A percentile compares a stretch with the other conserved stretches of the same genome.
phyloP scores from a whole-genome alignment of 2,329 filamentous ascomycete species.

The Grosmannia huntii region DNA sequence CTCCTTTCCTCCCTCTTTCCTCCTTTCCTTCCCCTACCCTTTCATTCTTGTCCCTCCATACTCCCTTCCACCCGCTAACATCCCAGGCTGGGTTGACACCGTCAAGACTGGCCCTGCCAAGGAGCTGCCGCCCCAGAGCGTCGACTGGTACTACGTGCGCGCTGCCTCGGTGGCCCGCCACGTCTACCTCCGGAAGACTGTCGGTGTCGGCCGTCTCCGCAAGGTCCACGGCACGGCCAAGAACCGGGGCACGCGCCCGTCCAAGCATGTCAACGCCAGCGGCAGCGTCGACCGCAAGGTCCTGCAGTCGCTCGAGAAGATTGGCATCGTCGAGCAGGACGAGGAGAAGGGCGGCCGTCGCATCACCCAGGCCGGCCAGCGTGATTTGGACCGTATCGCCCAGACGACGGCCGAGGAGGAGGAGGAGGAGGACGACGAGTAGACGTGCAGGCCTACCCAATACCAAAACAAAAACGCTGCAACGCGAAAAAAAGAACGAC shows the following conservation, averaged over 20 bases:
- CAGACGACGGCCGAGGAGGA: constrained; percentile 66
- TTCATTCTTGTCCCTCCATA: constrained; percentile 2
- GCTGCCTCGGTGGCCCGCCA: constrained; percentile 92
- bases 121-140: constrained; percentile 95
- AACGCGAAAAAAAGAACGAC: background rate
- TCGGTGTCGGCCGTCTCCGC: constrained; percentile 90
- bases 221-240: constrained; percentile 87
- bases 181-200: constrained; percentile 98
- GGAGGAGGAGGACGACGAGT: constrained; percentile 49
- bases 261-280: constrained; percentile 89
- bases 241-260: constrained; percentile 89
- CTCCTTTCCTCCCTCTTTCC: no score
- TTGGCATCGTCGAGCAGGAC: constrained; percentile 92
- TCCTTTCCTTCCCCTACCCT: no score
- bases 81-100: constrained; percentile 89
- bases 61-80: constrained; percentile 10
- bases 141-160: constrained; percentile 92
- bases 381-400: constrained; percentile 95
- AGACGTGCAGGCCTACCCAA: background rate
- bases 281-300: constrained; percentile 96
- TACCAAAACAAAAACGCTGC: background rate
- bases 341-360: constrained; percentile 97
- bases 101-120: constrained; percentile 96
- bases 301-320: constrained; percentile 97
- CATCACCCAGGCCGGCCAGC: constrained; percentile 96